Evolutionary conservation across 352 stramenopile species (phyloP).

Genomic region (Pythium angustatum): DNA sequence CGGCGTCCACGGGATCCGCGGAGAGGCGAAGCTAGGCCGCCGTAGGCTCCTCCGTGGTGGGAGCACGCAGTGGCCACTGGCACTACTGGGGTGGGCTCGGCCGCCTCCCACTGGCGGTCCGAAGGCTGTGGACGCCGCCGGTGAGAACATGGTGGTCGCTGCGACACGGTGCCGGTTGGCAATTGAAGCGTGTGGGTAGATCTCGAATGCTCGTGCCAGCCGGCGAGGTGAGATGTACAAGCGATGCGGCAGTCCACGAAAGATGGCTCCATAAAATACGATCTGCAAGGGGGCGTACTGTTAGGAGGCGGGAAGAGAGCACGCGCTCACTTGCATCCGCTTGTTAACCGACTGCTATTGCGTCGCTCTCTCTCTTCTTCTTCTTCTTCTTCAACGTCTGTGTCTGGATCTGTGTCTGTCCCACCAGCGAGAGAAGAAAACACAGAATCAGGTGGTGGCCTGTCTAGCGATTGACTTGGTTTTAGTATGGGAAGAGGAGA

Average conservation of each 20-base stretch:
- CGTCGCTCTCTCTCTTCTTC: background rate
- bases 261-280: background rate
- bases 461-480: constrained; percentile 6
- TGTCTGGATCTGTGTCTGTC: constrained; percentile 12
- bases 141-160: background rate
- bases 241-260: background rate
- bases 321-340: no score
- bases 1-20: background rate
- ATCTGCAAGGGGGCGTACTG: no score
- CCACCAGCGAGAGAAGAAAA: no score
- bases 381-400: constrained; percentile 6
- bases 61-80: background rate
- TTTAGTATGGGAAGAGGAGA: no score
- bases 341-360: no score
- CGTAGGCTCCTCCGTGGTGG: background rate
- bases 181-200: background rate
- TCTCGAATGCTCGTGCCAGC: background rate
- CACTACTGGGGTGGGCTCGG: no score
- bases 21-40: background rate
- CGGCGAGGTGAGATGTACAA: background rate
- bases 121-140: background rate
- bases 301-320: no score
- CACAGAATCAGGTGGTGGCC: constrained; percentile 2
- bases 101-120: background rate
- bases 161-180: background rate